A percentile compares a stretch with the other conserved stretches of the same genome.
Evolutionary conservation across 371 early-diverging fungal species (phyloP).

Genomic region (Saksenaea vasiformis): DNA sequence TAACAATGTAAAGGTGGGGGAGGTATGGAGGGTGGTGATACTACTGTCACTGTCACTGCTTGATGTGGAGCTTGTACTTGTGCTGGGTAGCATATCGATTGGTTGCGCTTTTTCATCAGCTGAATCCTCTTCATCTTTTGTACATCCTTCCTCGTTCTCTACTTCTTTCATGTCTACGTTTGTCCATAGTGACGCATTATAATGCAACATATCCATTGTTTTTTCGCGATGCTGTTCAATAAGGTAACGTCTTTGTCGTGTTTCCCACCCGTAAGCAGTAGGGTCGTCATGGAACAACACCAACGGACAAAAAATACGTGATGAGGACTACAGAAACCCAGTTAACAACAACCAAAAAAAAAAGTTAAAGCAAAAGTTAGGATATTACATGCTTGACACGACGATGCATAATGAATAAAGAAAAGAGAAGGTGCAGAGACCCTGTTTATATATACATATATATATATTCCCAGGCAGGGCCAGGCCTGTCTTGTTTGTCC

Average conservation of each 20-base stretch:
- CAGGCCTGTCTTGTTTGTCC: slow-evolving; percentile 5
- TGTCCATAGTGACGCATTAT: background rate
- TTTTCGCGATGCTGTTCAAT: slow-evolving; percentile 1
- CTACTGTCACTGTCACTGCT: slow-evolving; percentile 2
- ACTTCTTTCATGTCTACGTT: background rate
- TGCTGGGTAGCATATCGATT: background rate
- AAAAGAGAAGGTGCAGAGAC: background rate
- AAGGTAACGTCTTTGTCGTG: background rate
- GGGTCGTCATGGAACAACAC: slow-evolving; percentile 4
- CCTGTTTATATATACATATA: background rate
- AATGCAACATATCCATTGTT: background rate
- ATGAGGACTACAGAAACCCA: background rate
- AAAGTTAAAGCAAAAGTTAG: background rate
- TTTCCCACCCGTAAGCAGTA: background rate
- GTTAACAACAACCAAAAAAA: background rate
- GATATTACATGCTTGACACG: slow-evolving; percentile 1
- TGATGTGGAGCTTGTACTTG: background rate
- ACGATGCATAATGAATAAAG: slow-evolving; percentile 3
- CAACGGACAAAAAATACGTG: background rate
- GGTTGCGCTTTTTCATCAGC: background rate
- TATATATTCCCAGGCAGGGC: slow-evolving; percentile 3
- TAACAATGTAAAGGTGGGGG: background rate
- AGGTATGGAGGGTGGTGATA: background rate
- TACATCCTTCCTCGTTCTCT: background rate
- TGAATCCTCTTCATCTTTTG: background rate